A percentile compares a stretch with the other conserved stretches of the same genome.
Conservation (phyloP, 2,329 filamentous ascomycete genomes). For the Botrytis pseudocinerea region DNA sequence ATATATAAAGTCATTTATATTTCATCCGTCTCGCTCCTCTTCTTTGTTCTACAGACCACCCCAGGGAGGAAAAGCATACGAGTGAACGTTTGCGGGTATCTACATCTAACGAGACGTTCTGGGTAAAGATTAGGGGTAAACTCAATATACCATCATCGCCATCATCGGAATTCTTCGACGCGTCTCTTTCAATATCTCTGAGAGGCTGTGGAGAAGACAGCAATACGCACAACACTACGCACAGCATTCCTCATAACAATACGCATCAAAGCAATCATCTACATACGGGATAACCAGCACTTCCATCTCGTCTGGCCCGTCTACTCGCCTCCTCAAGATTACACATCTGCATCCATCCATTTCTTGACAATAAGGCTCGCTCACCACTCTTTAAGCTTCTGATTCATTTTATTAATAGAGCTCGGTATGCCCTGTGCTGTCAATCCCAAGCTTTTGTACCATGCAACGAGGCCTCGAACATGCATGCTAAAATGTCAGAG, state of each 20-base stretch:
- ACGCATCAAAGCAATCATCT: background rate
- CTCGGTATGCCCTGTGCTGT: constrained; percentile 5
- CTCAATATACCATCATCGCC: background rate
- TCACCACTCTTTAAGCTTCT: background rate
- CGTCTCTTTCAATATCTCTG: background rate
- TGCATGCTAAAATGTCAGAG: background rate
- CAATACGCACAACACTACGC: too few relatives aligned
- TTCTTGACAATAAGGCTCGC: background rate
- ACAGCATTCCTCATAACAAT: background rate
- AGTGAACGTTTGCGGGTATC: constrained; percentile 8
- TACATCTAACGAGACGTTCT: background rate
- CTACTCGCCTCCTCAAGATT: too few relatives aligned
- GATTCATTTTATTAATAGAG: background rate
- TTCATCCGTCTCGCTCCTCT: background rate
- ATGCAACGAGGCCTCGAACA: background rate
- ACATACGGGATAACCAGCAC: background rate
- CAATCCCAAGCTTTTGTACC: background rate
- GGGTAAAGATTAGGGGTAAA: background rate
- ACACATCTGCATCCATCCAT: background rate
- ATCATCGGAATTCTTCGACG: too few relatives aligned
- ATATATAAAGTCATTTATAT: background rate
- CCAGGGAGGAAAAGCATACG: background rate
- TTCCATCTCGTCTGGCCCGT: background rate
- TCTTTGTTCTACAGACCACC: background rate
- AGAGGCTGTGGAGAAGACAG: background rate